Evolutionary conservation across 441 rosid species (phyloP), one percentile per base, ranked within the genome.

Genomic region (Adansonia gregorii): DNA sequence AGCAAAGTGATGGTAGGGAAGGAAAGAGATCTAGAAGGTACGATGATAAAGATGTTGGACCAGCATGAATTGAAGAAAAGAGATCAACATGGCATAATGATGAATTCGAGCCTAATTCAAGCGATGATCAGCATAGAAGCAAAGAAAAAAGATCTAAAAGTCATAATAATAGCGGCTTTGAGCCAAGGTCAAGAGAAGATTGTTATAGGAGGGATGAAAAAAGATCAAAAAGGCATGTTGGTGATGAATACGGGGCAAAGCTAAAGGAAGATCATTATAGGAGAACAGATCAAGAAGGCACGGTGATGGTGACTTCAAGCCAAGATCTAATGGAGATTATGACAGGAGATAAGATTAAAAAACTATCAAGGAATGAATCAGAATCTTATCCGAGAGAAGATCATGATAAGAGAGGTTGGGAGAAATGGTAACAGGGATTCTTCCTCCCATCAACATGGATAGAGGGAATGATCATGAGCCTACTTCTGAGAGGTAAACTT

Each of bases 11-110:
- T 63, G 55, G 55, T 43, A 56, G 74, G 72, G 88, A 86, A 72
- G 88, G 80, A 9, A 87, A 83, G 85, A 84, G 83, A 81, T 80
- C 73, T 51, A 82, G 87, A 83, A 80, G 85, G 77, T 68, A 76
- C 0, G 80, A 68, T 22, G 79, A 61, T 31, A 87, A 84, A 79
- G 87, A 85, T 39, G 65, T 22, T 65, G 84, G 66, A 56, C 76
- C 67, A 45, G 82, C 64, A 73, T 75, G 85, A 24, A 81, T 80
- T 79, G 89, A 85, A 45, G 84, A 84, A 11, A 78, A 72, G 78
- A 81, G 87, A 79, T 81, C 70, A 35, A 78, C 84, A 61, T 76
- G 83, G 77, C 78, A 77, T 15, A 46, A 15, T 46, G 79, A 31
- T 31, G 35, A 31, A 31, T 31, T 31, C 35, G 2, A 31, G 35